Evolutionary conservation across 2,329 filamentous ascomycete genomes (phyloP).

Genomic region (Aureobasidium sp.): DNA sequence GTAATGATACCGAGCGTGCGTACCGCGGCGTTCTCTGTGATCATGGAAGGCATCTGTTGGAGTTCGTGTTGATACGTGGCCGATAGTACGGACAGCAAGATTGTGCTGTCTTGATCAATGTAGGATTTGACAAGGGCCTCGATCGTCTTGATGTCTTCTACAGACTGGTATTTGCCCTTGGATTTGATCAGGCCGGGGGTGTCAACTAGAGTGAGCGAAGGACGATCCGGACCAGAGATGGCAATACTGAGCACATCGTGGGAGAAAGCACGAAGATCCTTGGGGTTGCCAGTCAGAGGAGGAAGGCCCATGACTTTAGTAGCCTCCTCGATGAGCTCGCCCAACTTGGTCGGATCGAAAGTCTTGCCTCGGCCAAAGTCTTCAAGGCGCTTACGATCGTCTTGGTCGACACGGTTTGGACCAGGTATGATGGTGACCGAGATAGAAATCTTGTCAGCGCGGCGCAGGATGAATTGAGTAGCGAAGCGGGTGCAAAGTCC

Average conservation of each 20-base stretch:
- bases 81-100: constrained; percentile 35
- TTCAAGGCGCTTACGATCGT: not conserved
- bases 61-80: constrained; percentile 43
- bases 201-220: constrained; percentile 26
- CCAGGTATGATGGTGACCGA: not conserved
- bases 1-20: constrained; percentile 52
- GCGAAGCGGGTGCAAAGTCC: constrained; percentile 52
- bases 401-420: not conserved
- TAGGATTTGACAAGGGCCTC: constrained; percentile 40
- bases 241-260: constrained; percentile 41
- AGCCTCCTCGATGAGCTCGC: constrained; percentile 43
- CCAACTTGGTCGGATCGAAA: constrained; percentile 24
- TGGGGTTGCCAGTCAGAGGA: not conserved
- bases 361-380: not conserved
- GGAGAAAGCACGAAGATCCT: constrained; percentile 28
- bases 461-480: constrained; percentile 49
- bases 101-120: constrained; percentile 48
- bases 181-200: constrained; percentile 33
- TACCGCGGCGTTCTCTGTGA: constrained; percentile 22
- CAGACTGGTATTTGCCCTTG: constrained; percentile 24
- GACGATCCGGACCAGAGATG: constrained; percentile 36
- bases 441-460: constrained; percentile 21
- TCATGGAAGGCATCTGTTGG: constrained; percentile 49
- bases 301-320: constrained; percentile 41
- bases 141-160: constrained; percentile 27